A percentile compares a stretch with the other conserved stretches of the same genome.
Conservation (phyloP, 441 rosid genomes). For the Geranium incanum region DNA sequence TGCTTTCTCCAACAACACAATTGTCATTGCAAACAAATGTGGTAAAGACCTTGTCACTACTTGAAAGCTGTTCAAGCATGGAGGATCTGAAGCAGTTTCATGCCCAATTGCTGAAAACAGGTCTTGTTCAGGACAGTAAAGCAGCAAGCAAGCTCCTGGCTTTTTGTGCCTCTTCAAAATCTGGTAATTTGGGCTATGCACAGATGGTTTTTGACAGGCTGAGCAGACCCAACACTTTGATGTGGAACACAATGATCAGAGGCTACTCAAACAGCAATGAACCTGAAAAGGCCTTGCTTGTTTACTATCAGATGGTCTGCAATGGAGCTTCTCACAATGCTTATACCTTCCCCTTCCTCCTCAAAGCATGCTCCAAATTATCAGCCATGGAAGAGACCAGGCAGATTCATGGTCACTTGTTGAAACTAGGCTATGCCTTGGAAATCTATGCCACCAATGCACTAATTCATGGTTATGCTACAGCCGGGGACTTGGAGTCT, state of each 20-base stretch:
- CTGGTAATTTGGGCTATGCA: constrained; percentile 31
- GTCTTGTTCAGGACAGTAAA: constrained; percentile 30
- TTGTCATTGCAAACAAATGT: not conserved
- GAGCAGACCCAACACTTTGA: constrained; percentile 32
- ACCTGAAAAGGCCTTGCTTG: constrained; percentile 22
- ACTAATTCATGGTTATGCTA: constrained; percentile 38
- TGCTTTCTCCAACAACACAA: not conserved
- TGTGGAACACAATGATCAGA: constrained; percentile 33
- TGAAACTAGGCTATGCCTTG: constrained; percentile 33
- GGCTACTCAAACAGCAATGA: constrained; percentile 23
- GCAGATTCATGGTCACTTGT: constrained; percentile 42
- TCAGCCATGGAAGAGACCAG: constrained; percentile 23
- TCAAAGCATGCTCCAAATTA: constrained; percentile 28
- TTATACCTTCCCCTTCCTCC: constrained; percentile 37
- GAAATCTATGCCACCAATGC: constrained; percentile 28
- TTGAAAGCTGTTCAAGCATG: constrained; percentile 34
- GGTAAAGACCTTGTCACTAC: not conserved
- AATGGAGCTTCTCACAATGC: constrained; percentile 27
- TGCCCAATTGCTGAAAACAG: constrained; percentile 29
- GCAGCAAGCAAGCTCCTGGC: constrained; percentile 30
- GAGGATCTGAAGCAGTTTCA: constrained; percentile 30
- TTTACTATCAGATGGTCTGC: constrained; percentile 33
- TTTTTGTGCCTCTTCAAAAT: constrained; percentile 21
- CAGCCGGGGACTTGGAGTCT: constrained; percentile 20
- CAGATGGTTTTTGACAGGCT: constrained; percentile 30